Evolutionary conservation across 2,329 filamentous ascomycete genomes (phyloP), one percentile per base, ranked within the genome.

Genomic region (Colletotrichum sp.): DNA sequence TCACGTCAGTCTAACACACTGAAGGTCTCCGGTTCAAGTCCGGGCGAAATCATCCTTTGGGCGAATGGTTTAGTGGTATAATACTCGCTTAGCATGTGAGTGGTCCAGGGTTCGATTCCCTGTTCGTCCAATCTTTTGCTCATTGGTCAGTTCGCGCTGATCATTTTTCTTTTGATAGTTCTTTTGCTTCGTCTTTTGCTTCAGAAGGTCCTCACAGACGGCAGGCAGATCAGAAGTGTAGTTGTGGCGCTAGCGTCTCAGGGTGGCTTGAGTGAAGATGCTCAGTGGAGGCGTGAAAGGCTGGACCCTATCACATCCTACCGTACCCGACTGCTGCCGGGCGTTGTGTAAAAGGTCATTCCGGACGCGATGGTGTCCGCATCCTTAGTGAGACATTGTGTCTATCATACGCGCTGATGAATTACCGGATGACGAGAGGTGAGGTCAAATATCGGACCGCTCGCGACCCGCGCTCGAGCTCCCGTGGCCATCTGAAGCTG

Each of bases 1-100:
- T 87, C 86, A 87, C 86, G 83, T 87, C 84, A 86, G 85, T 87
- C 84, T 87, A 87, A 87, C 85, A 52, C 73, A 73, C 73, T 76
- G 73, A 76, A 76, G 73, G 73, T 76, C 73, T 76, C 73, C 73
- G 73, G 73, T 76, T 76, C 70, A 73, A 73, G 73, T 76, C 73
- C 73, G 73, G 73, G 70, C 73, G 72, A 76, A 71, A 76, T 76
- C 73, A 76, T 30, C 2, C 2, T 0, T 3, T 30, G 71, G 72
- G 72, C 72, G 72, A 72, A 71, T 75, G 72, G 72, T 72, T 75
- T 75, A 75, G 72, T 75, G 72, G 72, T 75, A 75, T 75, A 75
- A 75, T 75, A 69, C 71, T 69, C 72, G 72, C 72, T 75, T 75
- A 75, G 72, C 72, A 75, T 75, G 72, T 69, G 72, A 69, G 71